phyloP scores from a whole-genome alignment of 306 rosid genomes.

The Lathyrus oleraceus region DNA sequence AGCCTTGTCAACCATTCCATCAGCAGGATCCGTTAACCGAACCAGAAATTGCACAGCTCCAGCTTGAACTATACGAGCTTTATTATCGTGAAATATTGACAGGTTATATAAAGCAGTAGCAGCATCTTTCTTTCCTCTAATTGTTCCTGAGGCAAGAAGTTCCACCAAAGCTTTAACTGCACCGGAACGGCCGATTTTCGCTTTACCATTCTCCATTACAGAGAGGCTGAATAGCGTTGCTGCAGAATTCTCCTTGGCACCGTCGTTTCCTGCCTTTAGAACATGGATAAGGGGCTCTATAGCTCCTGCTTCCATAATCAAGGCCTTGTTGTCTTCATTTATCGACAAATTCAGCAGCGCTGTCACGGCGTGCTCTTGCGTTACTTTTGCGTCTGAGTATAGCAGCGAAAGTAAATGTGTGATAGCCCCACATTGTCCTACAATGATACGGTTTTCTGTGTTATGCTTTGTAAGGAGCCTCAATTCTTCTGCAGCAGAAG shows the following conservation, averaged over 20 bases:
- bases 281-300: slow-evolving; percentile 85
- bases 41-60: slow-evolving; percentile 87
- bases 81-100: slow-evolving; percentile 92
- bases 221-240: slow-evolving; percentile 94
- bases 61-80: slow-evolving; percentile 91
- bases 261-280: slow-evolving; percentile 71
- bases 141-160: slow-evolving; percentile 82
- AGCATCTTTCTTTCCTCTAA: slow-evolving; percentile 96
- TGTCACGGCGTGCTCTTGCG: slow-evolving; percentile 95
- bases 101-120: slow-evolving; percentile 90
- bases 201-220: slow-evolving; percentile 81
- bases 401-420: slow-evolving; percentile 65
- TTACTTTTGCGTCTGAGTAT: slow-evolving; percentile 59
- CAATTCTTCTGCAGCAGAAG: slow-evolving; percentile 84
- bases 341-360: slow-evolving; percentile 90
- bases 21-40: slow-evolving; percentile 61
- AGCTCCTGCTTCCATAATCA: slow-evolving; percentile 86
- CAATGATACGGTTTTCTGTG: slow-evolving; percentile 71
- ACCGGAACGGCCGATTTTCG: slow-evolving; percentile 85
- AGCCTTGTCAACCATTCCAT: slow-evolving; percentile 92
- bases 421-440: slow-evolving; percentile 77
- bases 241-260: slow-evolving; percentile 94
- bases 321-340: slow-evolving; percentile 70
- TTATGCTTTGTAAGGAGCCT: slow-evolving; percentile 91
- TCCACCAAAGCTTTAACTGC: slow-evolving; percentile 88